These are phyloP conservation scores for Hypsizygus marmoreus DNA, from an alignment of 768 basidiomycete genomes.

Conservation along the genomic window DNA sequence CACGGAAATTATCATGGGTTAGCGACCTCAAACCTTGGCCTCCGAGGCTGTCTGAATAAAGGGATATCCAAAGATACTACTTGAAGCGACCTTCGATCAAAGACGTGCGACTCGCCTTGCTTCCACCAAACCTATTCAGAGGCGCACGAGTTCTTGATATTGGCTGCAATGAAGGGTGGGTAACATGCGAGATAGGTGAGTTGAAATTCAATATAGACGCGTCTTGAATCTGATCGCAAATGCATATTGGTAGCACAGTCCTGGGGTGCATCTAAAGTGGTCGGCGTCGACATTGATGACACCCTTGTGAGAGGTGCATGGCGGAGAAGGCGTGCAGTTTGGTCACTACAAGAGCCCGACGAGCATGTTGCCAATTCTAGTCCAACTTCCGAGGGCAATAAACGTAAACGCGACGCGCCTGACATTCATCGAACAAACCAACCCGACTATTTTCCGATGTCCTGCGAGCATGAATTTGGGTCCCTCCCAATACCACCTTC, in stretches of 20 bases:
- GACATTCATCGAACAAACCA: neutral
- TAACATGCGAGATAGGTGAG: constrained; percentile 85
- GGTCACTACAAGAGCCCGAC: constrained; percentile 64
- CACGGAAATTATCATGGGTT: constrained; percentile 80
- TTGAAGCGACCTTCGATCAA: constrained; percentile 61
- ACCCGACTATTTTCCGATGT: constrained; percentile 70
- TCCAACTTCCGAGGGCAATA: constrained; percentile 12
- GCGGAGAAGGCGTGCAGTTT: constrained; percentile 66
- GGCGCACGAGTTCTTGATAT: constrained; percentile 73
- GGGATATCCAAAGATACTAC: constrained; percentile 59
- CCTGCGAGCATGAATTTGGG: constrained; percentile 76
- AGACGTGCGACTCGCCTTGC: constrained; percentile 66
- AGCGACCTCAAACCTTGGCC: constrained; percentile 13
- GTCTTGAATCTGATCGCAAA: neutral
- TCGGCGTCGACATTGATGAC: constrained; percentile 87
- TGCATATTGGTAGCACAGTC: constrained; percentile 55
- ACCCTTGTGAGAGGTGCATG: constrained; percentile 75
- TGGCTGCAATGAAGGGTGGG: constrained; percentile 86
- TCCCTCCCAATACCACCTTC: constrained; percentile 67
- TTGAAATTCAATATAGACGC: neutral
- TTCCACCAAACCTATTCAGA: constrained; percentile 56
- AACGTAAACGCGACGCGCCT: constrained; percentile 24
- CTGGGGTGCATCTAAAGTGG: constrained; percentile 61
- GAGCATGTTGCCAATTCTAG: neutral
- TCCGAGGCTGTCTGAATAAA: constrained; percentile 1